phyloP scores from a whole-genome alignment of 768 basidiomycete species.

The Boletus subcaerulescens region DNA sequence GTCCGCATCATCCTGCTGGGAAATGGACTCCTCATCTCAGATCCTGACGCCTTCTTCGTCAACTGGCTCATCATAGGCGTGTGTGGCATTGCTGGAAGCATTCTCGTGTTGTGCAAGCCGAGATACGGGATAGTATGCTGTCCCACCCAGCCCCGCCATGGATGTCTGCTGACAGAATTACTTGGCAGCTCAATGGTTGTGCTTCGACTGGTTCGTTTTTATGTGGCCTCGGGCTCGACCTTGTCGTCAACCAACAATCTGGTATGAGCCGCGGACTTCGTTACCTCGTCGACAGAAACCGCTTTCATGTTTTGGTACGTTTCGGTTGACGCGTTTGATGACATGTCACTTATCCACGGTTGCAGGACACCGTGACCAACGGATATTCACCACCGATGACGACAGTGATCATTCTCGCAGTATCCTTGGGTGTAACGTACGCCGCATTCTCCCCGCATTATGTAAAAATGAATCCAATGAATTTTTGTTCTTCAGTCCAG shows the following conservation, averaged over 20 bases:
- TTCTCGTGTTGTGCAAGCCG: conserved; percentile 44
- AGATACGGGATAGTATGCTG: conserved; percentile 48
- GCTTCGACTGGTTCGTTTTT: conserved; percentile 65
- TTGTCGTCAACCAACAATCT: conserved; percentile 52
- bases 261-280: conserved; percentile 66
- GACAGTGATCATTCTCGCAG: conserved; percentile 50
- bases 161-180: conserved; percentile 1
- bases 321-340: background rate
- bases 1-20: conserved; percentile 52
- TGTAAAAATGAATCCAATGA: background rate
- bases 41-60: conserved; percentile 32
- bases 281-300: conserved; percentile 60
- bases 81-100: conserved; percentile 41
- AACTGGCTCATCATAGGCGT: conserved; percentile 56
- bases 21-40: conserved; percentile 45
- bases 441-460: conserved; percentile 21
- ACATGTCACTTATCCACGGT: background rate
- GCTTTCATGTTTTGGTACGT: conserved; percentile 52
- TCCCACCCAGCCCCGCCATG: background rate
- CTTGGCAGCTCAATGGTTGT: conserved; percentile 42
- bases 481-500: conserved; percentile 37
- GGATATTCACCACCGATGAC: conserved; percentile 50
- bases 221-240: conserved; percentile 51
- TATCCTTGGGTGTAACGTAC: conserved; percentile 56
- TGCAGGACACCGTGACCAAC: conserved; percentile 45